Evolutionary conservation across 1,284 basidiomycete species (phyloP).

Genomic region (Cystobasidium slooffiae): DNA sequence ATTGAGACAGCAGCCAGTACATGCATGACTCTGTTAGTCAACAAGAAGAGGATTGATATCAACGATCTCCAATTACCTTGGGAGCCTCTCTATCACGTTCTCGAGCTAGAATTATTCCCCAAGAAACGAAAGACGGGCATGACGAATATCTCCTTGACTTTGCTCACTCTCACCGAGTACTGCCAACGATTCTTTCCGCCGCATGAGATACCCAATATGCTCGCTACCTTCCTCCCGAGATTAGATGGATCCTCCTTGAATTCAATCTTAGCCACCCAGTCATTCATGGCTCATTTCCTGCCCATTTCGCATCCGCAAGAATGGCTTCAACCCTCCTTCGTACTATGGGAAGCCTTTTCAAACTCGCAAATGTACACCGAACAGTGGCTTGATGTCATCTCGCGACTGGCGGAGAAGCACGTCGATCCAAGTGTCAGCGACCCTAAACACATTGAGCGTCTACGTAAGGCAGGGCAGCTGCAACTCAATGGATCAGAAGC

Average conservation of each 20-base stretch:
- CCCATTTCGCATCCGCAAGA: slow-evolving; percentile 66
- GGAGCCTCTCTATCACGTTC: slow-evolving; percentile 79
- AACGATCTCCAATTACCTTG: slow-evolving; percentile 85
- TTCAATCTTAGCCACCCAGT: slow-evolving; percentile 76
- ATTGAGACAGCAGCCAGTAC: slow-evolving; percentile 73
- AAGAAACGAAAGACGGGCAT: slow-evolving; percentile 74
- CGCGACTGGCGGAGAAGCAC: slow-evolving; percentile 76
- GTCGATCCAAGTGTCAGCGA: slow-evolving; percentile 66
- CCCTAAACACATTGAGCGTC: slow-evolving; percentile 57
- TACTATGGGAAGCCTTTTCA: slow-evolving; percentile 77
- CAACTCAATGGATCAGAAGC: neutral
- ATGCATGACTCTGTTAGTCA: slow-evolving; percentile 71
- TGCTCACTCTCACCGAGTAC: slow-evolving; percentile 82
- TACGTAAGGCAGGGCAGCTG: slow-evolving; percentile 49
- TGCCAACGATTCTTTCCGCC: slow-evolving; percentile 88
- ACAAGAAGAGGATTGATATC: slow-evolving; percentile 74
- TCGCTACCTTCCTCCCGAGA: slow-evolving; percentile 72
- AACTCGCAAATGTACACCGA: slow-evolving; percentile 81
- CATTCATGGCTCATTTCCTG: slow-evolving; percentile 79
- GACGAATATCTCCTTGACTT: slow-evolving; percentile 77
- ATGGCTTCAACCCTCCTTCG: slow-evolving; percentile 75
- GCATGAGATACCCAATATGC: slow-evolving; percentile 85
- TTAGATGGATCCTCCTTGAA: slow-evolving; percentile 60
- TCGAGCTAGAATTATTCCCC: slow-evolving; percentile 80
- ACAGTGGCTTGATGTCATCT: slow-evolving; percentile 79